These are phyloP conservation scores for Closterium sp. DNA, from an alignment of 139 green algal species.

Conservation along the genomic window DNA sequence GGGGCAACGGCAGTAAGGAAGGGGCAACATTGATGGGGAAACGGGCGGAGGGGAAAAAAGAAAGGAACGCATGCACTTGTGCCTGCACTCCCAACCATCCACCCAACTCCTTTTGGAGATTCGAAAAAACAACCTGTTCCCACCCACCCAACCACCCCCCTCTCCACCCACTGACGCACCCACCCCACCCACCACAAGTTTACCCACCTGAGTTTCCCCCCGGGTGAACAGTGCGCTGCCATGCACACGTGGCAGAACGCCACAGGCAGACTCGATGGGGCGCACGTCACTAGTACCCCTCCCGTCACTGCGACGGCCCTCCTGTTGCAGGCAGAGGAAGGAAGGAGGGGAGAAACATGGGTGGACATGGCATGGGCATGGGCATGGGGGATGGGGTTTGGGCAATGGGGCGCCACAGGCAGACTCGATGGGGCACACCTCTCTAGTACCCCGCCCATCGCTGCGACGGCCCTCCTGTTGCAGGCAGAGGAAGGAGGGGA, in stretches of 20 bases:
- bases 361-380: neutral
- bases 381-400: neutral
- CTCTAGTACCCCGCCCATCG: slow-evolving; percentile 73
- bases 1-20: neutral
- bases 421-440: slow-evolving; percentile 81
- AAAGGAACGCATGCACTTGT: neutral
- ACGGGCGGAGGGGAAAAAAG: no score
- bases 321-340: neutral
- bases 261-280: slow-evolving; percentile 71
- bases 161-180: neutral
- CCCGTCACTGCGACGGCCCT: slow-evolving; percentile 67
- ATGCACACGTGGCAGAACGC: slow-evolving; percentile 83
- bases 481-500: no score
- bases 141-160: no score
- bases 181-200: no score
- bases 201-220: slow-evolving; percentile 86
- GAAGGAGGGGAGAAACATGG: neutral
- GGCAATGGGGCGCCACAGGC: slow-evolving; percentile 38
- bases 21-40: neutral
- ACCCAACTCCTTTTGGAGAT: no score
- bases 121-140: no score
- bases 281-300: slow-evolving; percentile 72
- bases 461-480: slow-evolving; percentile 20
- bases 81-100: no score
- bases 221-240: slow-evolving; percentile 94